Evolutionary conservation across 495 filamentous ascomycete genomes (phyloP).

Genomic region (Podospora appendiculata): DNA sequence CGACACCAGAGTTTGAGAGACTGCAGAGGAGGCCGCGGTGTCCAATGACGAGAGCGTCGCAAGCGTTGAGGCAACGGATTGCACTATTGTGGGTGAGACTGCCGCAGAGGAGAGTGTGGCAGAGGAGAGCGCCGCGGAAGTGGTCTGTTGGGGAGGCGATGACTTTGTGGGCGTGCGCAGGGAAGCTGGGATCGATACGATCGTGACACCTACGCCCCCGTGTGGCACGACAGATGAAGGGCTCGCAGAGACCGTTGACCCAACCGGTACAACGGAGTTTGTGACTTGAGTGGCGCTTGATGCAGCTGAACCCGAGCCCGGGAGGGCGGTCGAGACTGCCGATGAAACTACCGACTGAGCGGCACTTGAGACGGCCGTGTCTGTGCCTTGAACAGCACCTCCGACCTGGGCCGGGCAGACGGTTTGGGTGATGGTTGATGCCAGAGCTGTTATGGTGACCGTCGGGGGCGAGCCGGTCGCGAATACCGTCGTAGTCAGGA

Average conservation of each 20-base stretch:
- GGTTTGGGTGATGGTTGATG: constrained; percentile 31
- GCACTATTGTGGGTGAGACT: not conserved
- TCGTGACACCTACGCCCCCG: constrained; percentile 11
- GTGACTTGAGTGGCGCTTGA: too few species aligned
- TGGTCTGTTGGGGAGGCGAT: not conserved
- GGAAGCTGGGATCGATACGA: constrained; percentile 15
- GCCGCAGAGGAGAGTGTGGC: not conserved
- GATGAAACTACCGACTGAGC: not conserved
- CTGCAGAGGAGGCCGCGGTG: too few species aligned
- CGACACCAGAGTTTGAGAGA: not conserved
- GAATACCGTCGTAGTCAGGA: constrained; percentile 31
- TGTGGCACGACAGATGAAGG: too few species aligned
- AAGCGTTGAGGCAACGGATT: too few species aligned
- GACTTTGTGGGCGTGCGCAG: constrained; percentile 11
- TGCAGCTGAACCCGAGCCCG: too few species aligned
- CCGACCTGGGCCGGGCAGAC: constrained; percentile 13
- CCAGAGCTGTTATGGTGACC: constrained; percentile 33
- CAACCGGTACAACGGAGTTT: too few species aligned
- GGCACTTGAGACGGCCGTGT: not conserved
- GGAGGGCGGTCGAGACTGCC: not conserved
- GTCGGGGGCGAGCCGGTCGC: constrained; percentile 24
- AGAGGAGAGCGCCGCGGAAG: not conserved
- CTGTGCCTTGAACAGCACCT: constrained; percentile 5
- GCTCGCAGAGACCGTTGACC: too few species aligned
- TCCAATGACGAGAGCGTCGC: too few species aligned